Evolutionary conservation across 768 basidiomycete genomes (phyloP).

Genomic region (Suillus paluster): DNA sequence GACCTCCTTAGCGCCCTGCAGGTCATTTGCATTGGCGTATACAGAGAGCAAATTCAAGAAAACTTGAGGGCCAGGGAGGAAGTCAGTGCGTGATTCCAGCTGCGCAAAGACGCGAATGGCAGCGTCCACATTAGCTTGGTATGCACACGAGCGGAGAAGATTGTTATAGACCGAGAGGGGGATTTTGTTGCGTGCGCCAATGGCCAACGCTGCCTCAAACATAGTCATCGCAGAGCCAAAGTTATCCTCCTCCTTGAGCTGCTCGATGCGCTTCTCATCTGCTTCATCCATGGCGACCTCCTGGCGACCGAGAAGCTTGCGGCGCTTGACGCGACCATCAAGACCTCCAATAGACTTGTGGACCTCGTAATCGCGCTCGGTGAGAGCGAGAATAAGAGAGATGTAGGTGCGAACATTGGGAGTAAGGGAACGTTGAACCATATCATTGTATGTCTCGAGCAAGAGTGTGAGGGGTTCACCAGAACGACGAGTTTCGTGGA

Average conservation of each 20-base stretch:
- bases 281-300: constrained; percentile 16
- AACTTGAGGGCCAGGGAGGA: constrained; percentile 37
- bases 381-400: constrained; percentile 62
- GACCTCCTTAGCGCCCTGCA: constrained; percentile 56
- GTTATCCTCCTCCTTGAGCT: constrained; percentile 67
- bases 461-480: constrained; percentile 62
- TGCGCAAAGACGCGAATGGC: constrained; percentile 71
- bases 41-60: constrained; percentile 63
- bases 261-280: constrained; percentile 41
- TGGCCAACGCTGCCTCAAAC: constrained; percentile 61
- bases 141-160: constrained; percentile 66
- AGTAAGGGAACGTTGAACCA: constrained; percentile 61
- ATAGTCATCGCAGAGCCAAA: constrained; percentile 72
- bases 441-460: constrained; percentile 71
- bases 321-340: constrained; percentile 45
- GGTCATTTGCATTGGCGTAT: constrained; percentile 56
- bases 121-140: constrained; percentile 57
- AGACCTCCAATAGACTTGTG: constrained; percentile 47
- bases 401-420: constrained; percentile 70
- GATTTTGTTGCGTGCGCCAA: constrained; percentile 33
- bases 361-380: constrained; percentile 71
- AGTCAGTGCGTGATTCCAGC: constrained; percentile 49
- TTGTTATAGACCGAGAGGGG: constrained; percentile 47
- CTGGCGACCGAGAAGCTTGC: constrained; percentile 33
- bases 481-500: constrained; percentile 47